A percentile compares a stretch with the other conserved stretches of the same genome.
Conservation (phyloP, 1,139 yeast genomes). For the Magnusiomyces paraingens region DNA sequence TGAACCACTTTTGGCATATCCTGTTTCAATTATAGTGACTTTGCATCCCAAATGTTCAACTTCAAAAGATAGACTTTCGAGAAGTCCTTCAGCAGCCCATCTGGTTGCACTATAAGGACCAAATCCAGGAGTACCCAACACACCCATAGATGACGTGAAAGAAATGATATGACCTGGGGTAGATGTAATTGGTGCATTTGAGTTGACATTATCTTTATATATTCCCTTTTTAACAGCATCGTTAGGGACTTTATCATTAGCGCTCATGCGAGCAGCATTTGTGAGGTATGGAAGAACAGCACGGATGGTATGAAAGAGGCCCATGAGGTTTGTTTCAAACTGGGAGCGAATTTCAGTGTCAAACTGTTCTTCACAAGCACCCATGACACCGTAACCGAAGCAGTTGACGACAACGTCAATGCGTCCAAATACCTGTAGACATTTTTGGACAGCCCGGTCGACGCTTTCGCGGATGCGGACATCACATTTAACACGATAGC, state of each 20-base stretch:
- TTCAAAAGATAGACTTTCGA: slow-evolving; percentile 16
- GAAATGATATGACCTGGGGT: slow-evolving; percentile 15
- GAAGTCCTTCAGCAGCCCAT: slow-evolving; percentile 18
- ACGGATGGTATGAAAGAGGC: slow-evolving; percentile 15
- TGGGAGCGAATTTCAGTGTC: slow-evolving; percentile 17
- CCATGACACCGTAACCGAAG: slow-evolving; percentile 17
- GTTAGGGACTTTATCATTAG: slow-evolving; percentile 4
- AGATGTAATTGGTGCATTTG: slow-evolving; percentile 5
- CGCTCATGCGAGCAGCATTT: slow-evolving; percentile 10
- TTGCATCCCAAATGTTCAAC: slow-evolving; percentile 16
- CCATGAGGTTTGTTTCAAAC: slow-evolving; percentile 17
- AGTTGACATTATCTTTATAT: background rate
- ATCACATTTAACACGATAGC: slow-evolving; percentile 15
- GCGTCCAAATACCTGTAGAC: slow-evolving; percentile 12
- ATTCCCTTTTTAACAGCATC: background rate
- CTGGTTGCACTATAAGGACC: slow-evolving; percentile 17
- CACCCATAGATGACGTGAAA: slow-evolving; percentile 17
- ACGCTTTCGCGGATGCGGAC: slow-evolving; percentile 15
- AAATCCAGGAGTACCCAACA: slow-evolving; percentile 17
- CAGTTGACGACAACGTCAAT: slow-evolving; percentile 17
- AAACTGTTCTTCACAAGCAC: slow-evolving; percentile 17
- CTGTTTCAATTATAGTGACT: slow-evolving; percentile 16
- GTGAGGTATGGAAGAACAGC: slow-evolving; percentile 16
- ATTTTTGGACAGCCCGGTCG: slow-evolving; percentile 12
- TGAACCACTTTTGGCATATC: slow-evolving; percentile 15